Evolutionary conservation across 1,284 basidiomycete genomes (phyloP).

Genomic region (Cutaneotrichosporon curvatum): DNA sequence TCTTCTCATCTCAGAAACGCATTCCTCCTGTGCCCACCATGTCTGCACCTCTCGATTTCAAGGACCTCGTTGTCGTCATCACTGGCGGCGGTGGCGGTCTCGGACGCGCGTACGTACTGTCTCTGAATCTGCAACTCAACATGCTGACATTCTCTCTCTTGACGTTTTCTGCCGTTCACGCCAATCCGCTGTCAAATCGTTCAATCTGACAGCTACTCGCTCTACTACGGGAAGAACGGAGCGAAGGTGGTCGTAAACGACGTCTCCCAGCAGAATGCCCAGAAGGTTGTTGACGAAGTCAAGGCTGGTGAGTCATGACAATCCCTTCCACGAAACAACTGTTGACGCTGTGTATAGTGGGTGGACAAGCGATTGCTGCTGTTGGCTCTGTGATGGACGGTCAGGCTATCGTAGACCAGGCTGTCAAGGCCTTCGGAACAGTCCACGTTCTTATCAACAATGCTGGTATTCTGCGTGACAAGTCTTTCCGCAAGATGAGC

Average conservation of each 20-base stretch:
- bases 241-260: conserved; percentile 95
- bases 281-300: conserved; percentile 89
- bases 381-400: conserved; percentile 86
- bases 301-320: conserved; percentile 55
- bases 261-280: conserved; percentile 78
- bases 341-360: conserved; percentile 51
- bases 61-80: conserved; percentile 84
- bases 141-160: neutral
- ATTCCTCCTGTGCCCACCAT: too few species aligned
- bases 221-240: conserved; percentile 80
- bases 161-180: neutral
- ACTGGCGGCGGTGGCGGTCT: conserved; percentile 95
- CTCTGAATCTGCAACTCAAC: neutral
- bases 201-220: conserved; percentile 62
- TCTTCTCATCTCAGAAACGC: too few species aligned
- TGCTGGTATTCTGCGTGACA: conserved; percentile 85
- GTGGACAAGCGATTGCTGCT: conserved; percentile 79
- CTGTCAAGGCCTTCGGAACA: conserved; percentile 76
- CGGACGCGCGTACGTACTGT: conserved; percentile 69
- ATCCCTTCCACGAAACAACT: too few species aligned
- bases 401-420: conserved; percentile 70
- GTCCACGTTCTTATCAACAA: conserved; percentile 89
- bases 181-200: neutral
- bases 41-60: conserved; percentile 52
- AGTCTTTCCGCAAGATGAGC: conserved; percentile 80